Base-by-base conservation (phyloP, 129 eudicot species). In the Artemisia annua region DNA sequence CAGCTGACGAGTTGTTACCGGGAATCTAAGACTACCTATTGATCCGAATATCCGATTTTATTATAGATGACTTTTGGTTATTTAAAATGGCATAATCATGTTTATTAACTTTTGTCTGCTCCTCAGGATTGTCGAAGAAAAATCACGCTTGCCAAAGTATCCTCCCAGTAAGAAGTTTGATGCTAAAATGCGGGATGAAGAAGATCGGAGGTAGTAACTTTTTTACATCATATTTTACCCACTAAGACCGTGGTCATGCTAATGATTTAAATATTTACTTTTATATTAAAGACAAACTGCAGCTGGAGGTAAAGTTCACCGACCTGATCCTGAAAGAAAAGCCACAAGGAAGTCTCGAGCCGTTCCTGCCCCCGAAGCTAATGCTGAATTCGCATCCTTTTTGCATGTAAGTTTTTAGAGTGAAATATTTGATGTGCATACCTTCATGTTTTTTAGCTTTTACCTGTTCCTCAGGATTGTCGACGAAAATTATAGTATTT, bases 161-260 rank as follows among this genome's bases (percentile, higher is more conserved):
- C 96, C 96, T 76, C 92, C 98, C 14, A 92, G 95, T 81, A 87
- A 92, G 65, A 96, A 92, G 84, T 82, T 87, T 30, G 91, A 92
- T 85, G 96, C 90, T 14, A 89, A 89, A 85, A 69, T 83, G 59
- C 87, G 91, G 60, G 90, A 89, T 76, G 96, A 92, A 85, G 96
- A 87, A 81, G 85, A 95, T 77, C 75, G 95, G 69, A 92, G 96
- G 98, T 92, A 54, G n/a, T n/a, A n/a, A n/a, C n/a, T 35, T 58
- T 64, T 48, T 2, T 20, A 22, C 15, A 43, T 55, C 22, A 0
- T 55, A 22, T n/a, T 43, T 48, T 18, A 19, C 49, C 6, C 15
- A 12, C 35, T n/a, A 14, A 48, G 19, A 22, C 17, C 22, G 8
- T 15, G 69, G 48, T 48, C 54, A 15, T 56, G 57, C 67, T 58